Percentiles rank a stretch among this genome's conserved stretches.
phyloP scores from a whole-genome alignment of 1,284 basidiomycete species.

The Butyriboletus regius region DNA sequence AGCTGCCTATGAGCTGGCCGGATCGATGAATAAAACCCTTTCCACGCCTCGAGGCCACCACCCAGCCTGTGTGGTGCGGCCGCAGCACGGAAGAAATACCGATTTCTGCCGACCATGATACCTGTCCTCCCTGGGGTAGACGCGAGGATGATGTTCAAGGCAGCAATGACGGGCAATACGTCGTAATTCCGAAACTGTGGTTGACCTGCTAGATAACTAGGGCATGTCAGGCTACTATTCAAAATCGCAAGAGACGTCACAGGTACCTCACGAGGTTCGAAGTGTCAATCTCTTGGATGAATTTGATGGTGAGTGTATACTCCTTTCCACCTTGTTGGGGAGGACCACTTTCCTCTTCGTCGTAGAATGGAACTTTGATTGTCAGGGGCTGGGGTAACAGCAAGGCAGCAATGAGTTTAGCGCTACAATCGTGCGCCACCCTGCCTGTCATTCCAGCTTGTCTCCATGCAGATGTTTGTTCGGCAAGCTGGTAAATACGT shows the following conservation, averaged over 20 bases:
- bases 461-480: conserved; percentile 51
- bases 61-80: conserved; percentile 44
- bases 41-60: conserved; percentile 65
- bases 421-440: conserved; percentile 64
- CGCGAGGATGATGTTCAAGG: conserved; percentile 63
- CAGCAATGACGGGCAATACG: conserved; percentile 60
- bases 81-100: conserved; percentile 61
- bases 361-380: conserved; percentile 53
- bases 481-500: conserved; percentile 66
- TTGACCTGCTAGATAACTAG: conserved; percentile 56
- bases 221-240: conserved; percentile 6
- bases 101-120: conserved; percentile 66
- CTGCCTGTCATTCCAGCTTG: conserved; percentile 43
- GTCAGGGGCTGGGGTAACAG: conserved; percentile 52
- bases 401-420: conserved; percentile 55
- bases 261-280: conserved; percentile 48
- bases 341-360: conserved; percentile 56
- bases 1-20: conserved; percentile 64
- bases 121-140: conserved; percentile 57
- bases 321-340: conserved; percentile 40
- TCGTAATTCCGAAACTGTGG: conserved; percentile 57
- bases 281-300: conserved; percentile 52
- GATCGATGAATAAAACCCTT: conserved; percentile 72
- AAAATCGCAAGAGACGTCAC: neutral
- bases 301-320: conserved; percentile 59